Evolutionary conservation across 331 rosid genomes (phyloP), one percentile per base, ranked within the genome.

Genomic region (Telfairia occidentalis): DNA sequence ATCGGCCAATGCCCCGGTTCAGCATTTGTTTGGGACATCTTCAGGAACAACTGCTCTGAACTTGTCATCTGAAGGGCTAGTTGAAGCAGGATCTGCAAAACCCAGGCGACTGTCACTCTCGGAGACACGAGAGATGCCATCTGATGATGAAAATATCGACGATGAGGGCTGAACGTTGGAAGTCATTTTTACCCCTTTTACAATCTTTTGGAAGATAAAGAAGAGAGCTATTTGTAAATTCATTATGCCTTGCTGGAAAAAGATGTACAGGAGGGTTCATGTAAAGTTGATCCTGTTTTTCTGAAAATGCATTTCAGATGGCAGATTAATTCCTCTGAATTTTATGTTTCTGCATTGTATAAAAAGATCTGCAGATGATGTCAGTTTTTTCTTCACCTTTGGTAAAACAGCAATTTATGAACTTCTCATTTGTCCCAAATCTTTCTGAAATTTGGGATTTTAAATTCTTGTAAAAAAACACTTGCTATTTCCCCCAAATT

Each of bases 41-140:
- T 89, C 98, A 0, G 91, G 89, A 77, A 74, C 90, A n/a, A 73
- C 97, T 71, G 96, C 87, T 50, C 83, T 93, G 81, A 88, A 84
- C 84, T 85, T 93, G 77, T 88, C 98, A 58, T 76, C 97, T 26
- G 92, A 87, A 82, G 98, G 89, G 78, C 89, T 87, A 63, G 90
- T 86, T 75, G 96, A 89, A 81, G 85, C 89, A 26, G 91, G 92
- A 79, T 81, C 96, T 29, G 58, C 80, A 48, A 90, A 83, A 71
- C 87, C 97, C 55, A 78, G 90, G 83, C 82, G 96, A 85, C 87
- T 92, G 78, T 87, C 97, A 16, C 70, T 90, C 70, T 85, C 98
- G 6, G 98, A 93, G 84, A 82, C 87, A 40, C 86, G 96, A 81
- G 97, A 88, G 79, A 78, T 87, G 72, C 84, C 91, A 82, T 86